Conservation (phyloP, 2,329 filamentous ascomycete genomes). For the Emergomyces pasteurianus region DNA sequence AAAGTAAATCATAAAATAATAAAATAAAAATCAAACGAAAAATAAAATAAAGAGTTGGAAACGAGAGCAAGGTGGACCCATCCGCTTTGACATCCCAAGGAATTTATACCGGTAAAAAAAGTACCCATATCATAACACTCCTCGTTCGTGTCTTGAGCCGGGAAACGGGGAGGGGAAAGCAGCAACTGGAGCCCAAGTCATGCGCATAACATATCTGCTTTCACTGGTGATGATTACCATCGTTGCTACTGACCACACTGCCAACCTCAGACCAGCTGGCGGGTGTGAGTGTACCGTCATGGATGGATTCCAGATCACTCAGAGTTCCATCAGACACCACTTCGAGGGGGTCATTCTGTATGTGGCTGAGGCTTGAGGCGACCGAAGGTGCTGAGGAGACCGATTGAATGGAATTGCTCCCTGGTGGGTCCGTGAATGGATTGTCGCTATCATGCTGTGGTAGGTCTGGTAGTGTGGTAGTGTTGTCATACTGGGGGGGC, state of each 20-base stretch:
- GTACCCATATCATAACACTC: background rate
- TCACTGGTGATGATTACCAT: slow-evolving; percentile 17
- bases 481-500: slow-evolving; percentile 14
- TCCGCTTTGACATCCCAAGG: background rate
- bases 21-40: background rate
- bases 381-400: slow-evolving; percentile 27
- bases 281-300: slow-evolving; percentile 25
- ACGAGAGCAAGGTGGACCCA: background rate
- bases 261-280: slow-evolving; percentile 35
- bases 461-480: slow-evolving; percentile 8
- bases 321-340: slow-evolving; percentile 23
- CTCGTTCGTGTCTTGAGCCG: background rate
- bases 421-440: slow-evolving; percentile 14
- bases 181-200: background rate
- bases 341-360: slow-evolving; percentile 20
- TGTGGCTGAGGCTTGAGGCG: slow-evolving; percentile 26
- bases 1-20: too few species aligned
- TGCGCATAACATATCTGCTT: background rate
- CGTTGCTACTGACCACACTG: slow-evolving; percentile 32
- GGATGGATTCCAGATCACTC: slow-evolving; percentile 25
- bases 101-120: background rate
- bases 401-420: slow-evolving; percentile 11
- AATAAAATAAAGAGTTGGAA: background rate
- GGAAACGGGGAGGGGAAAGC: background rate
- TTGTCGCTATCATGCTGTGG: slow-evolving; percentile 4